phyloP scores from a whole-genome alignment of 352 stramenopile species.

The Globisporangium emineosum region DNA sequence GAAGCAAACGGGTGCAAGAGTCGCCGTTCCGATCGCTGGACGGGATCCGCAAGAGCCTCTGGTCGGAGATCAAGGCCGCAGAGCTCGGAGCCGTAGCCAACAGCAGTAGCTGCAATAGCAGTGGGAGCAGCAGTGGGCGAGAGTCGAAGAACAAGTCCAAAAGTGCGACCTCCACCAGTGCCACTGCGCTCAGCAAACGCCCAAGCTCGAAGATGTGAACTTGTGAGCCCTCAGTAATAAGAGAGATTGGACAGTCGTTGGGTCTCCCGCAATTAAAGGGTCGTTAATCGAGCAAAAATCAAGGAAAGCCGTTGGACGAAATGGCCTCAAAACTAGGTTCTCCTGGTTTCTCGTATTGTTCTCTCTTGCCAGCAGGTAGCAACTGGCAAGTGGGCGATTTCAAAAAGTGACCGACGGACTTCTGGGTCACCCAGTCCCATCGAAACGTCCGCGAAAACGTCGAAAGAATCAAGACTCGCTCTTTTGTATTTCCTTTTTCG shows the following conservation, averaged over 20 bases:
- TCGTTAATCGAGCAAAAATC: not conserved
- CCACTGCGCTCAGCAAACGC: not conserved
- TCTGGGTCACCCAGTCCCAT: not conserved
- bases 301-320: not conserved
- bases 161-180: not conserved
- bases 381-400: no score
- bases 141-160: slow-evolving; percentile 8
- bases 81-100: not conserved
- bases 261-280: no score
- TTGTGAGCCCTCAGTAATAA: not conserved
- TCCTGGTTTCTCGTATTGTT: no score
- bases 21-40: slow-evolving; percentile 60
- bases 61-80: slow-evolving; percentile 38
- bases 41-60: slow-evolving; percentile 45
- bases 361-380: not conserved
- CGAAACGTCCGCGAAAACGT: not conserved
- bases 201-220: slow-evolving; percentile 9
- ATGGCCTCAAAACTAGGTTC: no score
- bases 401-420: no score
- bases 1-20: slow-evolving; percentile 22
- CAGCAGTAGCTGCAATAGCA: slow-evolving; percentile 15
- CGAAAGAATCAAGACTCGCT: no score
- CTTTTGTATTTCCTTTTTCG: not conserved
- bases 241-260: not conserved
- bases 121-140: slow-evolving; percentile 8